Percentiles rank a stretch among this genome's conserved stretches.
phyloP scores from a whole-genome alignment of 495 filamentous ascomycete species.

The Aspergillus sparsus region DNA sequence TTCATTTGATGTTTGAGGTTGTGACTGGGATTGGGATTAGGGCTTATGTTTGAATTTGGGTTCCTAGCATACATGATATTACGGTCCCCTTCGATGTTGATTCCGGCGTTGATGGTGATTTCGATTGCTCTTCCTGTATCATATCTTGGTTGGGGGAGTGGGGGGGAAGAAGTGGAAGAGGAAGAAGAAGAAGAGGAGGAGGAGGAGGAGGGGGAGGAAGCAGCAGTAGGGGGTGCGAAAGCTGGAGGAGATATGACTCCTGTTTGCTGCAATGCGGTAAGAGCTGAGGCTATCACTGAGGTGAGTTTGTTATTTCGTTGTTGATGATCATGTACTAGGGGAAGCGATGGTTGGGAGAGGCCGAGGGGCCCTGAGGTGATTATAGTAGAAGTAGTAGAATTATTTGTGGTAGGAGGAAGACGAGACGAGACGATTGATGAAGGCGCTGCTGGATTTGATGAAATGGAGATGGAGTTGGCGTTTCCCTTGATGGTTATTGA shows the following conservation, averaged over 20 bases:
- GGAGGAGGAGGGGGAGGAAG: neutral
- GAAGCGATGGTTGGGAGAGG: no score
- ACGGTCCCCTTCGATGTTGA: constrained; percentile 30
- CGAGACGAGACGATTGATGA: constrained; percentile 1
- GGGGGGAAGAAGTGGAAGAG: no score
- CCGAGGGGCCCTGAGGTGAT: no score
- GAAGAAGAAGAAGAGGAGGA: neutral
- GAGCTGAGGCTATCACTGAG: constrained; percentile 22
- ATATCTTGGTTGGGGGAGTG: no score
- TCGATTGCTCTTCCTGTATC: constrained; percentile 4
- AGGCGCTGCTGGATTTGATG: constrained; percentile 15
- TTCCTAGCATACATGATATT: constrained; percentile 23
- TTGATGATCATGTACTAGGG: no score
- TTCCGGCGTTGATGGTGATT: constrained; percentile 30
- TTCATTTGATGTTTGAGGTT: neutral
- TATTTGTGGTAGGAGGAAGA: neutral
- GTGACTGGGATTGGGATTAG: no score
- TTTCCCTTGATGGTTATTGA: constrained; percentile 40
- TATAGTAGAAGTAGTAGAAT: no score
- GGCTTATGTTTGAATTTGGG: no score
- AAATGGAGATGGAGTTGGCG: constrained; percentile 34
- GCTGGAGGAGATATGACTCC: neutral
- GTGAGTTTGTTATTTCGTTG: constrained; percentile 12
- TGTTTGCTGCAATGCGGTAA: constrained; percentile 19
- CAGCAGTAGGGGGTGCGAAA: neutral